Evolutionary conservation across 2,329 filamentous ascomycete genomes (phyloP), one percentile per base, ranked within the genome.

Genomic region (Colletotrichum nymphaeae): DNA sequence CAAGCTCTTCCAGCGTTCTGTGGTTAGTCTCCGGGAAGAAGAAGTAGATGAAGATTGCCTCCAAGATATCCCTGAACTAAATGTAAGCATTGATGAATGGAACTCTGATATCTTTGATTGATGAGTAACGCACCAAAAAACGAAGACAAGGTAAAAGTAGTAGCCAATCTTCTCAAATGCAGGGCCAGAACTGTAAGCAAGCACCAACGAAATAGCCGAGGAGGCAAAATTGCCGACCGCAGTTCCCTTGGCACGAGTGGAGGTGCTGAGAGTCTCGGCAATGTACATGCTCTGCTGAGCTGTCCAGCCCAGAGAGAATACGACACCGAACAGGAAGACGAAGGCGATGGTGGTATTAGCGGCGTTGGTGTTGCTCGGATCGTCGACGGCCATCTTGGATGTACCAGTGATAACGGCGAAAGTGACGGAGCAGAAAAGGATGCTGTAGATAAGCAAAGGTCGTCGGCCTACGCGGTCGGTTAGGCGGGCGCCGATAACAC

Each of bases 401-500:
- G 86, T 87, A 3, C 86, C 86, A 0, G 86, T 88, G 63, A 88
- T 85, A 72, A 87, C 80, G 24, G 85, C 85, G 60, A 88, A 88
- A 75, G 85, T 87, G 73, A 82, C 74, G 0, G 84, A 86, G 56
- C 83, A 83, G 74, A 84, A 87, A 5, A 87, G 77, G 30, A 86
- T 86, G 4, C 84, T 83, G 77, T 83, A 85, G 3, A 90, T 78
- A 9, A 90, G 80, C 12, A 90, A 80, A 0, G 88, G 88, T 3
- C 90, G 88, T 35, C 90, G 88, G 24, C 90, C 89, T 5, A 91
- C 72, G 1, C 85, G 84, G 49, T 91, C 90, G 1, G 89, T 88
- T 55, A 92, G 82, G 9, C 85, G 82, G 4, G 90, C 88, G 52
- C 90, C 90, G 0, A 87, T 76, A 26, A 90, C 81, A 22, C 88